A percentile compares a stretch with the other conserved stretches of the same genome.
Conservation (phyloP, 495 filamentous ascomycete species). For the Mycothermus thermophilus region DNA sequence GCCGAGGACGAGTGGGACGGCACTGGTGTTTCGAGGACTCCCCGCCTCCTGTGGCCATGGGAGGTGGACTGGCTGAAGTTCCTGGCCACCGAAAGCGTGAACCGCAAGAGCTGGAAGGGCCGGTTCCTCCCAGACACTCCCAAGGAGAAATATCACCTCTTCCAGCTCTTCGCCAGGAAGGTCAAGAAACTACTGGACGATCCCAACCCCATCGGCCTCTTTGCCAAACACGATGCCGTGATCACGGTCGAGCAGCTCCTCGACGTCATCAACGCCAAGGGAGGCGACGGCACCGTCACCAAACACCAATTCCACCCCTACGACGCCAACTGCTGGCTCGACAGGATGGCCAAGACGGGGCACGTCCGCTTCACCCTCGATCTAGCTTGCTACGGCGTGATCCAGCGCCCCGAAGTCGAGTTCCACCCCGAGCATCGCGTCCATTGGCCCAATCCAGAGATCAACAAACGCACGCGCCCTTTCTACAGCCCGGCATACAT, state of each 20-base stretch:
- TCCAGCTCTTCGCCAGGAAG: conserved; percentile 16
- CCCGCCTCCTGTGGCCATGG: conserved; percentile 2
- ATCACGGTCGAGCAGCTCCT: conserved; percentile 17
- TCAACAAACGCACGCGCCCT: conserved; percentile 1
- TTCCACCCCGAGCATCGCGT: conserved; percentile 19
- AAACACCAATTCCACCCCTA: conserved; percentile 12
- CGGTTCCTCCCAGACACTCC: conserved; percentile 3
- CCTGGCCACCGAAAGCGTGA: conserved; percentile 8
- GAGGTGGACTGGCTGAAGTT: conserved; percentile 17
- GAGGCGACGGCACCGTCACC: conserved; percentile 3
- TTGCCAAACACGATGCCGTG: conserved; percentile 1
- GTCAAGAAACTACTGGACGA: conserved; percentile 19
- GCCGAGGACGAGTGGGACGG: conserved; percentile 5
- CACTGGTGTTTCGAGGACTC: not conserved
- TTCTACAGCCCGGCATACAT: not conserved
- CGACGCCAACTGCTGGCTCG: conserved; percentile 18
- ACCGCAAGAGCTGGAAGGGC: conserved; percentile 8
- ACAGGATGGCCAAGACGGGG: conserved; percentile 9
- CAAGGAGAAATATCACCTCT: conserved; percentile 11
- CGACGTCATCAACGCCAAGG: conserved; percentile 13
- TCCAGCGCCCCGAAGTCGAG: conserved; percentile 7
- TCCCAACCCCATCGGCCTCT: conserved; percentile 8
- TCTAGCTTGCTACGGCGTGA: conserved; percentile 13
- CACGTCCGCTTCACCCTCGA: conserved; percentile 13
- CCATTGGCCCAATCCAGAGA: not conserved